Percentiles rank a stretch among this genome's conserved stretches.
Evolutionary conservation across 768 basidiomycete genomes (phyloP).

Genomic region (Mycena capillaripes): DNA sequence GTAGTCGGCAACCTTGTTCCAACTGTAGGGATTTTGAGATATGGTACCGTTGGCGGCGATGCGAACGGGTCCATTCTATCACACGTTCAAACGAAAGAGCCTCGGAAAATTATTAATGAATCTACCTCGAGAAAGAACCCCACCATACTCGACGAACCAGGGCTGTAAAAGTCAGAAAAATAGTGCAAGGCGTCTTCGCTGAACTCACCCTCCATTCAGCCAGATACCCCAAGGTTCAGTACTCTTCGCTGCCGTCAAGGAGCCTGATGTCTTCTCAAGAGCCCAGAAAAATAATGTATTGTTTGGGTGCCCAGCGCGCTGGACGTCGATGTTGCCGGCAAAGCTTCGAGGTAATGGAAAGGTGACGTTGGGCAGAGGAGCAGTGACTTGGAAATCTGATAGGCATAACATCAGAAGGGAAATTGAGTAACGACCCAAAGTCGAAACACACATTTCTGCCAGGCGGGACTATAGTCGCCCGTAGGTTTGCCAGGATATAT

Average conservation of each 20-base stretch:
- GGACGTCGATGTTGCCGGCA: slow-evolving; percentile 76
- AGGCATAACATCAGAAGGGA: neutral
- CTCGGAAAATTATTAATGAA: slow-evolving; percentile 17
- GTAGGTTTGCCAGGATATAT: slow-evolving; percentile 60
- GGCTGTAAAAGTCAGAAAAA: slow-evolving; percentile 50
- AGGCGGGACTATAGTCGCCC: slow-evolving; percentile 65
- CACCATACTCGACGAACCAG: slow-evolving; percentile 78
- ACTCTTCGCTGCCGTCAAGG: slow-evolving; percentile 60
- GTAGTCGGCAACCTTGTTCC: slow-evolving; percentile 73
- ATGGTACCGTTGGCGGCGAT: slow-evolving; percentile 66
- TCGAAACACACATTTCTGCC: slow-evolving; percentile 70
- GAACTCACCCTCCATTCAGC: slow-evolving; percentile 77
- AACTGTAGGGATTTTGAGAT: slow-evolving; percentile 67
- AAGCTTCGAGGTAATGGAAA: slow-evolving; percentile 66
- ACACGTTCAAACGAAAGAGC: neutral
- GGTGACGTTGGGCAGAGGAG: slow-evolving; percentile 71
- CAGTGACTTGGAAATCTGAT: slow-evolving; percentile 72
- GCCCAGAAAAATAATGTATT: slow-evolving; percentile 78
- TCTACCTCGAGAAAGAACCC: slow-evolving; percentile 76
- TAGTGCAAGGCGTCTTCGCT: neutral
- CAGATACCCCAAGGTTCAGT: slow-evolving; percentile 79
- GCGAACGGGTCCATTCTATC: slow-evolving; percentile 78
- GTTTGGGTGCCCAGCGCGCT: slow-evolving; percentile 71
- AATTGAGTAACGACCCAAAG: no score
- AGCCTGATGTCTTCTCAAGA: slow-evolving; percentile 69